phyloP scores from a whole-genome alignment of 2,329 filamentous ascomycete species.

The Trichophyton benhamiae region DNA sequence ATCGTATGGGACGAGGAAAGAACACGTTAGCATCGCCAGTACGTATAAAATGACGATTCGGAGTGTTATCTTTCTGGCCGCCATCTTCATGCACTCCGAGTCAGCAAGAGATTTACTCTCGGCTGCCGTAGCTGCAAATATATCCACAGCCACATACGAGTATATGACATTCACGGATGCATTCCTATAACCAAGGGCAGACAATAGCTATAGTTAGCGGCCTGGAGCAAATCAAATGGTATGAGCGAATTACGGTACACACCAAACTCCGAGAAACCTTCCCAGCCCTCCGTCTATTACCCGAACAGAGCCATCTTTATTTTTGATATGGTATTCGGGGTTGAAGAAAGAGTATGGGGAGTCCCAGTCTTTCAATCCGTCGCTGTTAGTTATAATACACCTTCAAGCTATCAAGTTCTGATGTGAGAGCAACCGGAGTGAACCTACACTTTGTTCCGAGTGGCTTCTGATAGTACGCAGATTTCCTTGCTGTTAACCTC shows the following conservation, averaged over 20 bases:
- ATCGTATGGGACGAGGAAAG: conserved; percentile 33
- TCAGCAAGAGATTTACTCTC: conserved; percentile 32
- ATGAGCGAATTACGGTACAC: conserved; percentile 8
- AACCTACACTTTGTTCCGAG: conserved; percentile 27
- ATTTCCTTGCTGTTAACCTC: conserved; percentile 20
- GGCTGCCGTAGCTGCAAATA: conserved; percentile 33
- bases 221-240: not conserved
- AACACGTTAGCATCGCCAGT: conserved; percentile 31
- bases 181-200: conserved; percentile 25
- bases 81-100: conserved; percentile 35
- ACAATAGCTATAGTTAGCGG: not conserved
- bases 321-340: conserved; percentile 21
- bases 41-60: conserved; percentile 34
- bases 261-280: conserved; percentile 31
- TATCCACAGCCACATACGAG: conserved; percentile 33
- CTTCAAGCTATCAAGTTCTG: too few relatives aligned
- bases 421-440: not conserved
- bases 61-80: conserved; percentile 32
- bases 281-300: conserved; percentile 25
- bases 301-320: conserved; percentile 20
- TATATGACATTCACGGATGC: conserved; percentile 31
- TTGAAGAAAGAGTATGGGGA: conserved; percentile 31
- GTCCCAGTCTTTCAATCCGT: conserved; percentile 21
- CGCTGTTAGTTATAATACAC: not conserved
- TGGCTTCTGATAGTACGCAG: conserved; percentile 27